Evolutionary conservation across 371 early-diverging fungal genomes (phyloP).

Genomic region (Mucor ambiguus): DNA sequence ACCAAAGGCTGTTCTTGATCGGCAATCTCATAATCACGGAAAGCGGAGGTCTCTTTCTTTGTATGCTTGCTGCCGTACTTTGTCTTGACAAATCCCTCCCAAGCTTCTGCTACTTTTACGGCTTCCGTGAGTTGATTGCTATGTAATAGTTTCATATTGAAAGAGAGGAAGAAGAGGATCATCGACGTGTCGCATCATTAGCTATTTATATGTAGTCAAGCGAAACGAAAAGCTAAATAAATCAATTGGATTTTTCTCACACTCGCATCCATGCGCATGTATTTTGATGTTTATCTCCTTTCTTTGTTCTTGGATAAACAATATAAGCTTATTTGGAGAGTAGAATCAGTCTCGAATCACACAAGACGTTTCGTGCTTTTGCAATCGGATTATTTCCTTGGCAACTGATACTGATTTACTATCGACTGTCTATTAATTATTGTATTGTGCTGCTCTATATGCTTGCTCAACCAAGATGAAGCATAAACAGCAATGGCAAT

Average conservation of each 20-base stretch:
- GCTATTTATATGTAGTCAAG: neutral
- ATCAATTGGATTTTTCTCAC: neutral
- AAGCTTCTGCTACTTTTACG: constrained; percentile 28
- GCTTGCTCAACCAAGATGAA: too few relatives aligned
- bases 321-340: neutral
- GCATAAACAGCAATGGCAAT: too few relatives aligned
- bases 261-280: neutral
- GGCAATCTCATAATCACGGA: constrained; percentile 35
- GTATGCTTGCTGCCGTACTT: constrained; percentile 33
- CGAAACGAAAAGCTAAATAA: neutral
- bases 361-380: too few relatives aligned
- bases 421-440: too few relatives aligned
- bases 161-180: neutral
- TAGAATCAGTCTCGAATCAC: too few relatives aligned
- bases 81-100: constrained; percentile 37
- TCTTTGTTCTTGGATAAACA: neutral
- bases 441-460: too few relatives aligned
- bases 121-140: constrained; percentile 30
- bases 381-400: too few relatives aligned
- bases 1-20: constrained; percentile 33
- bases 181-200: neutral
- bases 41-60: constrained; percentile 18
- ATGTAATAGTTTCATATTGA: neutral
- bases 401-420: too few relatives aligned
- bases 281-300: neutral